Percentiles rank a stretch among this genome's conserved stretches.
Evolutionary conservation across 2,329 filamentous ascomycete species (phyloP).

Genomic region (Ophiocordyceps camponoti-floridani): DNA sequence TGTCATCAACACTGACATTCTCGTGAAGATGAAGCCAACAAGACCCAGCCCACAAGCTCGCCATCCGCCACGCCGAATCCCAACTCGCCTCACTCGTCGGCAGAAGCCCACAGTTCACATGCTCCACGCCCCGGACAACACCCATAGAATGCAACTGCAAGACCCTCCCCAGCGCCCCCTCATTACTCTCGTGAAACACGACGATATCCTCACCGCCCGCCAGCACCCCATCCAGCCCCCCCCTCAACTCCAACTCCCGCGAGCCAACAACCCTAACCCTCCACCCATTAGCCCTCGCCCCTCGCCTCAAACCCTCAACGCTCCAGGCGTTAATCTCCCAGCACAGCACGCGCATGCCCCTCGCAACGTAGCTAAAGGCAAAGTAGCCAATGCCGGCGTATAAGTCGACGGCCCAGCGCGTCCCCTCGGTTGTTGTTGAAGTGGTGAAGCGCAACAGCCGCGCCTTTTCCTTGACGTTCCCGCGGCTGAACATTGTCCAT

Average conservation of each 20-base stretch:
- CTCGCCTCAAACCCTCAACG: constrained; percentile 63
- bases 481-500: constrained; percentile 88
- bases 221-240: constrained; percentile 18
- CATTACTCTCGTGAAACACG: constrained; percentile 54
- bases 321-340: constrained; percentile 89
- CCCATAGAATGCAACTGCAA: constrained; percentile 17
- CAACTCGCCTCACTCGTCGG: constrained; percentile 39
- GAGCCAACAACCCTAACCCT: constrained; percentile 32
- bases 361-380: constrained; percentile 60
- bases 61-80: constrained; percentile 29
- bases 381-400: constrained; percentile 95
- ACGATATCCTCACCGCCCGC: constrained; percentile 35
- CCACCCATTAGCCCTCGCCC: constrained; percentile 55
- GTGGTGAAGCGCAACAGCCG: constrained; percentile 40
- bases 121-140: constrained; percentile 21
- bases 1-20: constrained; percentile 39
- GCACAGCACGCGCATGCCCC: constrained; percentile 58
- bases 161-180: constrained; percentile 26
- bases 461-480: constrained; percentile 80
- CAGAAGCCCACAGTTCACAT: constrained; percentile 47
- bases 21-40: constrained; percentile 50
- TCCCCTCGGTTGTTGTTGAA: neutral
- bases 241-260: constrained; percentile 21
- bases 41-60: constrained; percentile 10
- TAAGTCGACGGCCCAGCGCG: constrained; percentile 51